phyloP scores from a whole-genome alignment of 306 rosid genomes.

The Castanea crenata region DNA sequence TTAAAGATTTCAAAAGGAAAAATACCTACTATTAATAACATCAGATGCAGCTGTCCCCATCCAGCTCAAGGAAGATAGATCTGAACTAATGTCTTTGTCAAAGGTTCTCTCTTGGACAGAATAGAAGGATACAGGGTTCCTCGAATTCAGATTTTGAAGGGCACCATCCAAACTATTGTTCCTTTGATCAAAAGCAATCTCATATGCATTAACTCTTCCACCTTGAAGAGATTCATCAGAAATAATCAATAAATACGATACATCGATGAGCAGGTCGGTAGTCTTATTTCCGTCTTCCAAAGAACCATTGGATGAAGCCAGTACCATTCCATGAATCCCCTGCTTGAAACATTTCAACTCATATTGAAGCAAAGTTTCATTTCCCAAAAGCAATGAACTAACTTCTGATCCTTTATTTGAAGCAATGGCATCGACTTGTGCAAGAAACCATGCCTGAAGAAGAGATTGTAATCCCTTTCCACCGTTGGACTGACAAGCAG shows the following conservation, averaged over 20 bases:
- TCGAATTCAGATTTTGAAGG: conserved; percentile 48
- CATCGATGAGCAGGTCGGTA: conserved; percentile 30
- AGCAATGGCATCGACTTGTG: conserved; percentile 67
- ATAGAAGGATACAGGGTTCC: conserved; percentile 60
- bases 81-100: conserved; percentile 40
- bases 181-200: conserved; percentile 55
- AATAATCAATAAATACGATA: conserved; percentile 53
- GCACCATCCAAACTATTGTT: conserved; percentile 38
- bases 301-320: conserved; percentile 35
- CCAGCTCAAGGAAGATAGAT: conserved; percentile 75
- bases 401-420: conserved; percentile 57
- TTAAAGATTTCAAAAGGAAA: conserved; percentile 15
- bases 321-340: conserved; percentile 42
- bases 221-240: conserved; percentile 46
- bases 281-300: conserved; percentile 40
- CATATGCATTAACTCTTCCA: conserved; percentile 46
- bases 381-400: conserved; percentile 55
- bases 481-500: conserved; percentile 38
- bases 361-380: conserved; percentile 72
- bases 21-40: conserved; percentile 71
- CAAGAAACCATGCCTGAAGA: conserved; percentile 61
- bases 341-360: conserved; percentile 44
- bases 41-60: conserved; percentile 69
- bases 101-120: conserved; percentile 50
- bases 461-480: conserved; percentile 58